These are phyloP conservation scores for Lachnellula subtilissima DNA, from an alignment of 2,329 filamentous ascomycete species.

Conservation along the genomic window DNA sequence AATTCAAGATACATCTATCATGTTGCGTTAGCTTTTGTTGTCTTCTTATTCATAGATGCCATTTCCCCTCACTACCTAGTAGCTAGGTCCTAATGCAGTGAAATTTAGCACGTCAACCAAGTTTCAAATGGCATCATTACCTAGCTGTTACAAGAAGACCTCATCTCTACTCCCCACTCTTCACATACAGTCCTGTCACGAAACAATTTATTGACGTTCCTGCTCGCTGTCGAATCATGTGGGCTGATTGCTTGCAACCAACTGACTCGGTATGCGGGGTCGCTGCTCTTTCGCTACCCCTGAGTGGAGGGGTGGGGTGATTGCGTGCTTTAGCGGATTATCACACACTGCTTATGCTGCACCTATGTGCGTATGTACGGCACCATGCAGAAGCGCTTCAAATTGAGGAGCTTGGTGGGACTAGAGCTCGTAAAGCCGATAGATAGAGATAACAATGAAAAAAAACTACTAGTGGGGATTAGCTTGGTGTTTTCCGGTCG, in stretches of 20 bases:
- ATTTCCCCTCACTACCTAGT: too few relatives aligned
- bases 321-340: conserved; percentile 18
- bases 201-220: background rate
- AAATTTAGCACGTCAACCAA: background rate
- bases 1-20: background rate
- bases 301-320: background rate
- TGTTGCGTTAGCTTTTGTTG: background rate
- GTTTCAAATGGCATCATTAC: background rate
- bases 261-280: background rate
- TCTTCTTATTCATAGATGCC: too few relatives aligned
- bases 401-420: background rate
- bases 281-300: background rate
- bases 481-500: too few relatives aligned
- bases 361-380: background rate
- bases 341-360: conserved; percentile 3
- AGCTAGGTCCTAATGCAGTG: too few relatives aligned
- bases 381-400: background rate
- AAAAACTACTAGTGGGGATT: too few relatives aligned
- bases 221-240: background rate
- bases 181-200: background rate
- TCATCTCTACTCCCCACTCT: background rate
- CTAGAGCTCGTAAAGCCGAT: background rate
- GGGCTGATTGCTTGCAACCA: background rate
- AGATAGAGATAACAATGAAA: too few relatives aligned
- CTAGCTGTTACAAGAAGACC: too few relatives aligned